phyloP scores from a whole-genome alignment of 108 stramenopile genomes.

The Chaetoceros tenuissimus region DNA sequence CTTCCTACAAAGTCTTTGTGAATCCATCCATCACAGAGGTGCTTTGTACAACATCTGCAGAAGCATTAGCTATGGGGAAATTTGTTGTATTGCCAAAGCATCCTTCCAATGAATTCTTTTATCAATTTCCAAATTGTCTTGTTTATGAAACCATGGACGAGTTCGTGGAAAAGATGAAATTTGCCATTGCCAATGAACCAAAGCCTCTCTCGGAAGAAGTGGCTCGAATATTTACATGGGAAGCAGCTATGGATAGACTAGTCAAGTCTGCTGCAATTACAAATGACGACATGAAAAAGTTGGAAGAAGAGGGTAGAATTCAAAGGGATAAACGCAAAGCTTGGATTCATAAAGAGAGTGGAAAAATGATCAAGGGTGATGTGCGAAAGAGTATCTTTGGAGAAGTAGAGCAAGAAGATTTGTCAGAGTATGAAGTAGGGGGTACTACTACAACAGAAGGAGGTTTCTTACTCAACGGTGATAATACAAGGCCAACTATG shows the following conservation, averaged over 20 bases:
- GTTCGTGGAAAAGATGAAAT: slow-evolving; percentile 45
- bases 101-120: slow-evolving; percentile 68
- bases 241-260: slow-evolving; percentile 61
- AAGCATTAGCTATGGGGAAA: slow-evolving; percentile 82
- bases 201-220: slow-evolving; percentile 23
- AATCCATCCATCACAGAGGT: slow-evolving; percentile 77
- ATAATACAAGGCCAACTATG: not conserved
- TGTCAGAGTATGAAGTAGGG: not conserved
- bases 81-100: slow-evolving; percentile 69
- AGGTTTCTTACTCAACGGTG: not conserved
- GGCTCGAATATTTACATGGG: slow-evolving; percentile 46
- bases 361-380: slow-evolving; percentile 62
- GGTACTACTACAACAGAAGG: not conserved
- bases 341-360: slow-evolving; percentile 55
- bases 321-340: slow-evolving; percentile 20
- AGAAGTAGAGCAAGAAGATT: slow-evolving; percentile 8
- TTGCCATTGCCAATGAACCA: slow-evolving; percentile 50
- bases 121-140: slow-evolving; percentile 68
- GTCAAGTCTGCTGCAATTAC: slow-evolving; percentile 41
- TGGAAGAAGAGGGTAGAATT: slow-evolving; percentile 19
- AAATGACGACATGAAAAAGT: slow-evolving; percentile 34
- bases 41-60: slow-evolving; percentile 78
- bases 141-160: slow-evolving; percentile 37
- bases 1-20: slow-evolving; percentile 64
- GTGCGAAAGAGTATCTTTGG: slow-evolving; percentile 52